Percentiles rank a stretch among this genome's conserved stretches.
phyloP scores from a whole-genome alignment of 2,329 filamentous ascomycete genomes.

The Colletotrichum tropicicola region DNA sequence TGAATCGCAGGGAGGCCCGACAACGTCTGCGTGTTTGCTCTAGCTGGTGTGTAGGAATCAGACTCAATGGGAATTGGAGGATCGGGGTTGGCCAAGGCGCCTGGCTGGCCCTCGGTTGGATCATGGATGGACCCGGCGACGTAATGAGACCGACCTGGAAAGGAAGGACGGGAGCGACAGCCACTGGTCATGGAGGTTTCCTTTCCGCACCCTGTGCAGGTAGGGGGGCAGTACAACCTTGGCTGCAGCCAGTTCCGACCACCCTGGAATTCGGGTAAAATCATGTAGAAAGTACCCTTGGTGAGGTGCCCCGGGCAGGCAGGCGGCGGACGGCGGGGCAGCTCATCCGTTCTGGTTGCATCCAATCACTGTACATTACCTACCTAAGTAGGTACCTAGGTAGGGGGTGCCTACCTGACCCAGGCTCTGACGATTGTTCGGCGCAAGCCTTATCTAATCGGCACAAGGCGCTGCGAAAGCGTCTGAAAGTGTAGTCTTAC shows the following conservation, averaged over 20 bases:
- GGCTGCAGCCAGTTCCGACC: slow-evolving; percentile 1
- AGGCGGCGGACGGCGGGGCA: too few relatives aligned
- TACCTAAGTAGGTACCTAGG: too few relatives aligned
- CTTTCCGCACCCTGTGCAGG: background rate
- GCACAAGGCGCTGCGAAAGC: too few relatives aligned
- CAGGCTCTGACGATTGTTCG: too few relatives aligned
- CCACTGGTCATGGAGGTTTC: background rate
- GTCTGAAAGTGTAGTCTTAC: too few relatives aligned
- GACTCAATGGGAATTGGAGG: background rate
- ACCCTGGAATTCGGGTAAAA: background rate
- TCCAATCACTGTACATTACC: too few relatives aligned
- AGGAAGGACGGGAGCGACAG: slow-evolving; percentile 13
- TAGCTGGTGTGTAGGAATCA: background rate
- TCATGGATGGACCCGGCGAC: slow-evolving; percentile 27
- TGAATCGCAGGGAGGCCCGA: background rate
- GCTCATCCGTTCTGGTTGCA: too few relatives aligned
- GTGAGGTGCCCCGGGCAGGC: too few relatives aligned
- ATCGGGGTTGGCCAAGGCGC: slow-evolving; percentile 18
- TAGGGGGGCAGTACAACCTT: too few relatives aligned
- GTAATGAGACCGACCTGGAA: slow-evolving; percentile 23
- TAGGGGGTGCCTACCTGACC: too few relatives aligned
- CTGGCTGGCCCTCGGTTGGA: slow-evolving; percentile 16
- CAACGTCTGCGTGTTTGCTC: background rate
- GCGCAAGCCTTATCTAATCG: too few relatives aligned
- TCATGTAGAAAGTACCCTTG: too few relatives aligned